Conservation (phyloP, 2,329 filamentous ascomycete genomes). For the Annulohypoxylon truncatum region DNA sequence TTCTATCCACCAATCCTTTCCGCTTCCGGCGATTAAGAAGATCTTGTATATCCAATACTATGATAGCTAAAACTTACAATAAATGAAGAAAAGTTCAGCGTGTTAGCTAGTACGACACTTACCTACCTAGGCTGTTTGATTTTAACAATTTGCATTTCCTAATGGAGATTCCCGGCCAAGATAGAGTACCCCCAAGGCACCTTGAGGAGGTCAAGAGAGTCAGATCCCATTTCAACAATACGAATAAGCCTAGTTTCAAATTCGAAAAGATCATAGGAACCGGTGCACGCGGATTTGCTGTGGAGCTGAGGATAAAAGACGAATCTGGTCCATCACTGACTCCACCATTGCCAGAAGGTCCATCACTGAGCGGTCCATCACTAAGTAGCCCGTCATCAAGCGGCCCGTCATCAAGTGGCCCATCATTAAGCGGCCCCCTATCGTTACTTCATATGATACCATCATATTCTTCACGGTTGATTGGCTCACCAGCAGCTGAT, state of each 20-base stretch:
- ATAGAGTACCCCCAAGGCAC: background rate
- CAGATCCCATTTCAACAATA: background rate
- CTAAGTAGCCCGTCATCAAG: too few species aligned
- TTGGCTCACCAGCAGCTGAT: too few species aligned
- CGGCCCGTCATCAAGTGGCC: too few species aligned
- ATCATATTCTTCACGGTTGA: too few species aligned
- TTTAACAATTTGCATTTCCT: background rate
- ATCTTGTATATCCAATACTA: background rate
- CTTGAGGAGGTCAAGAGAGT: background rate
- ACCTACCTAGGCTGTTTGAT: background rate
- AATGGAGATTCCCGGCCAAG: background rate
- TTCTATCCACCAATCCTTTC: background rate
- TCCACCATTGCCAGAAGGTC: too few species aligned
- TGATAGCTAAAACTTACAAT: background rate
- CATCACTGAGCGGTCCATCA: too few species aligned
- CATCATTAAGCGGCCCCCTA: too few species aligned
- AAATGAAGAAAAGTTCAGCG: background rate
- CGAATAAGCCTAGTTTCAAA: slow-evolving; percentile 12
- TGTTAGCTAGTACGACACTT: background rate
- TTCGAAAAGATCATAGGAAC: slow-evolving; percentile 32
- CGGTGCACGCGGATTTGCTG: slow-evolving; percentile 34
- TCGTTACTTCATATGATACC: too few species aligned
- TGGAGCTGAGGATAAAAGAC: slow-evolving; percentile 32
- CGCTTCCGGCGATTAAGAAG: background rate
- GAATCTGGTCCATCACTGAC: background rate